phyloP scores from a whole-genome alignment of 1,284 basidiomycete genomes.

The Tilletia indica region DNA sequence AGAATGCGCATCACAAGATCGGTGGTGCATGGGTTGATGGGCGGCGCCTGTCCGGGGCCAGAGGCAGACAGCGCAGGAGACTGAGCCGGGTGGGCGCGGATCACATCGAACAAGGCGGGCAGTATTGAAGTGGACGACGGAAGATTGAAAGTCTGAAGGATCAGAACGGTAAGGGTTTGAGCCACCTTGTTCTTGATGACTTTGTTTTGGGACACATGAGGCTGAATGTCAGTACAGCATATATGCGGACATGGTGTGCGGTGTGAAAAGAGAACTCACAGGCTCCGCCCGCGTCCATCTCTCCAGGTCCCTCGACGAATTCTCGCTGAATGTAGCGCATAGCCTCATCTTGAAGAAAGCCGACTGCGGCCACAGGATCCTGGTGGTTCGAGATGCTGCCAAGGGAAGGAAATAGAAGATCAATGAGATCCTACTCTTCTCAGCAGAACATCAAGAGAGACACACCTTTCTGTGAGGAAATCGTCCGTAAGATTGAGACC shows the following conservation, averaged over 20 bases:
- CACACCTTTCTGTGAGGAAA: slow-evolving; percentile 78
- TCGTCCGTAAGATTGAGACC: slow-evolving; percentile 80
- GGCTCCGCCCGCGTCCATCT: slow-evolving; percentile 33
- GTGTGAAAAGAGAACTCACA: slow-evolving; percentile 27
- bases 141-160: slow-evolving; percentile 86
- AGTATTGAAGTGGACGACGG: slow-evolving; percentile 73
- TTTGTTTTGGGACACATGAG: slow-evolving; percentile 48
- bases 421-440: not conserved
- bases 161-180: slow-evolving; percentile 91
- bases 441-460: not conserved
- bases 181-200: slow-evolving; percentile 95
- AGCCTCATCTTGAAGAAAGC: slow-evolving; percentile 47
- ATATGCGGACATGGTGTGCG: not conserved
- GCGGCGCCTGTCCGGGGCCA: slow-evolving; percentile 75
- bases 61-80: slow-evolving; percentile 67
- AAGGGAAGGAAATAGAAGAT: not conserved
- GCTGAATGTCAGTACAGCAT: slow-evolving; percentile 6
- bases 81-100: slow-evolving; percentile 58
- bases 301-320: slow-evolving; percentile 41
- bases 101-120: slow-evolving; percentile 57
- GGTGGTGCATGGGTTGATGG: slow-evolving; percentile 84
- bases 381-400: not conserved
- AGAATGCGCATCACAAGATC: slow-evolving; percentile 58
- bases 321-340: slow-evolving; percentile 49
- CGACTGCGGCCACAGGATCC: slow-evolving; percentile 42